Conservation (phyloP, 2,329 filamentous ascomycete genomes). For the Claviceps humidiphila region DNA sequence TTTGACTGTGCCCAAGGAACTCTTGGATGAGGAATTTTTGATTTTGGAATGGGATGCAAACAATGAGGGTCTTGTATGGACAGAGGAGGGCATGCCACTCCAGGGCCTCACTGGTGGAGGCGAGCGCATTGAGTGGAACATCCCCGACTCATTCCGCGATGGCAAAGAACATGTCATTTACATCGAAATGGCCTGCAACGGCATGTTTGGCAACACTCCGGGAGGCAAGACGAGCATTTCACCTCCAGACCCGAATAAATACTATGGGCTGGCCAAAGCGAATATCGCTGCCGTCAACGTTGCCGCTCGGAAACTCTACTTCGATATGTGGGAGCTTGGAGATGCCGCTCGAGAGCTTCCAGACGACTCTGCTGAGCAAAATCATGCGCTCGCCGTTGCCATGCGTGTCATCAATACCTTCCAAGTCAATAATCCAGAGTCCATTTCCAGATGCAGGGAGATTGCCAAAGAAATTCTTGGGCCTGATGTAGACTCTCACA, state of each 20-base stretch:
- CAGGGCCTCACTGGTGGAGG: conserved; percentile 86
- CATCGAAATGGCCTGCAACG: conserved; percentile 96
- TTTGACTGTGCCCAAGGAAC: conserved; percentile 60
- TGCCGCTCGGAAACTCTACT: conserved; percentile 66
- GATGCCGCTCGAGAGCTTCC: conserved; percentile 91
- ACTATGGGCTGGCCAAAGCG: conserved; percentile 62
- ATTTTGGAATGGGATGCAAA: conserved; percentile 94
- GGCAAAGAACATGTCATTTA: conserved; percentile 83
- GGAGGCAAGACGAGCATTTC: conserved; percentile 70
- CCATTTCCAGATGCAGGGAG: conserved; percentile 65
- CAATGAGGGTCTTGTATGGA: conserved; percentile 93
- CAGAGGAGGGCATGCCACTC: conserved; percentile 72
- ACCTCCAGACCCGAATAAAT: conserved; percentile 73
- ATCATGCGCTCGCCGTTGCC: conserved; percentile 69
- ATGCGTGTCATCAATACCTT: conserved; percentile 87
- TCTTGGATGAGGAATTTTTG: conserved; percentile 66
- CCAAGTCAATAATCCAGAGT: conserved; percentile 64
- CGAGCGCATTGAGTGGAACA: conserved; percentile 81
- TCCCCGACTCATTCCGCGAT: conserved; percentile 70
- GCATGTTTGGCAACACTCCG: conserved; percentile 90
- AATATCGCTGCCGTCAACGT: conserved; percentile 84
- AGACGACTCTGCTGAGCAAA: conserved; percentile 74
- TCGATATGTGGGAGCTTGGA: conserved; percentile 92
- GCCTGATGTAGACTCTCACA: conserved; percentile 62
- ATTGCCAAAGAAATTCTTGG: conserved; percentile 78